Evolutionary conservation across 306 rosid species (phyloP).

Genomic region (Abrus pulchellus): DNA sequence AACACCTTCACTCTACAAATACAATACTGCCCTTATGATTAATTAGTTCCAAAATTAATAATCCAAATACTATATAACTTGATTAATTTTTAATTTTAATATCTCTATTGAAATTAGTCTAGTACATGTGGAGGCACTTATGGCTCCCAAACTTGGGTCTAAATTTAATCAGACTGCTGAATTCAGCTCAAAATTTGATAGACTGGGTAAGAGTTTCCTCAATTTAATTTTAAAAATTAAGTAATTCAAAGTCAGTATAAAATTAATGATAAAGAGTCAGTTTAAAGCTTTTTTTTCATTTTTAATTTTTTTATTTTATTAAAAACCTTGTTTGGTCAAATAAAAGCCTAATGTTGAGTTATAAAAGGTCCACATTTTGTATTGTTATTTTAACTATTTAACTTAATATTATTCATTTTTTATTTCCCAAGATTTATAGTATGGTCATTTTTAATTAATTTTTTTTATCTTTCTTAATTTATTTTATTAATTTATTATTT

Average conservation of each 20-base stretch:
- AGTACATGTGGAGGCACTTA: conserved; percentile 3
- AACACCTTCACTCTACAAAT: conserved; percentile 47
- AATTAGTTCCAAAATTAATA: background rate
- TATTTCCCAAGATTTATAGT: background rate
- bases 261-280: background rate
- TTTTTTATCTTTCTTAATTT: background rate
- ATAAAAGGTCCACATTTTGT: background rate
- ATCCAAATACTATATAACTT: background rate
- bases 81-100: background rate
- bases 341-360: background rate
- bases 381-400: background rate
- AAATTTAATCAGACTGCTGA: background rate
- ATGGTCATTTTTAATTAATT: background rate
- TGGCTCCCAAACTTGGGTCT: background rate
- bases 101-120: background rate
- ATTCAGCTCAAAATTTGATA: background rate
- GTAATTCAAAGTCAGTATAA: background rate
- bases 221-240: background rate
- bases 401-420: background rate
- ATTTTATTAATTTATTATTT: background rate
- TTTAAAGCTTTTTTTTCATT: background rate
- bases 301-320: background rate
- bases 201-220: background rate
- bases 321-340: background rate
- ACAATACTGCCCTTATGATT: conserved; percentile 45